Percentiles rank a stretch among this genome's conserved stretches.
These are phyloP conservation scores for Adenanthera pavonina DNA, from an alignment of 306 rosid genomes.

Conservation along the genomic window DNA sequence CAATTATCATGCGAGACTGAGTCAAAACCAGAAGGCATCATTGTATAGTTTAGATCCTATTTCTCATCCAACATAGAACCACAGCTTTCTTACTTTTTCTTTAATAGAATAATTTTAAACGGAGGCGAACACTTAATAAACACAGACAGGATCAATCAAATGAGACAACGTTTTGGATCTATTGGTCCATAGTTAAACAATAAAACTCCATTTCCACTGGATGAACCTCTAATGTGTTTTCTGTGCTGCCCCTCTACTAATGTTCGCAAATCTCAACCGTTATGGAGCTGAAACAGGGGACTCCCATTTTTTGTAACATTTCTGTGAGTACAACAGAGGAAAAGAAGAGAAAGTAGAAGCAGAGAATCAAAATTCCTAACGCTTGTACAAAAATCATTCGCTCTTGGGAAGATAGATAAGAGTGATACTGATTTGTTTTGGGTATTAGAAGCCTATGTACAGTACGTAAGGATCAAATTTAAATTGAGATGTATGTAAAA, in stretches of 20 bases:
- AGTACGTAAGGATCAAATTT: not conserved
- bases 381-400: not conserved
- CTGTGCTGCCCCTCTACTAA: not conserved
- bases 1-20: constrained; percentile 12
- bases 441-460: not conserved
- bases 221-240: not conserved
- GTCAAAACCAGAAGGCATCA: not conserved
- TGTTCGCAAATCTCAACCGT: not conserved
- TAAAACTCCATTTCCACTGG: not conserved
- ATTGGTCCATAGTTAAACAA: not conserved
- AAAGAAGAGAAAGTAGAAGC: no score
- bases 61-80: constrained; percentile 20
- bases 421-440: not conserved
- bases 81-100: not conserved
- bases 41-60: not conserved
- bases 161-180: not conserved
- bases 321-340: no score
- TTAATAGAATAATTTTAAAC: not conserved
- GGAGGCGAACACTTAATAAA: not conserved
- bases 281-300: no score
- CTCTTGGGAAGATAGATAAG: not conserved
- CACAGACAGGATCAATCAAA: not conserved
- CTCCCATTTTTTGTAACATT: no score
- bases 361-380: not conserved
- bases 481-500: not conserved